Percentiles rank a stretch among this genome's conserved stretches.
Conservation (phyloP, 306 rosid species). For the Castanospermum australe region DNA sequence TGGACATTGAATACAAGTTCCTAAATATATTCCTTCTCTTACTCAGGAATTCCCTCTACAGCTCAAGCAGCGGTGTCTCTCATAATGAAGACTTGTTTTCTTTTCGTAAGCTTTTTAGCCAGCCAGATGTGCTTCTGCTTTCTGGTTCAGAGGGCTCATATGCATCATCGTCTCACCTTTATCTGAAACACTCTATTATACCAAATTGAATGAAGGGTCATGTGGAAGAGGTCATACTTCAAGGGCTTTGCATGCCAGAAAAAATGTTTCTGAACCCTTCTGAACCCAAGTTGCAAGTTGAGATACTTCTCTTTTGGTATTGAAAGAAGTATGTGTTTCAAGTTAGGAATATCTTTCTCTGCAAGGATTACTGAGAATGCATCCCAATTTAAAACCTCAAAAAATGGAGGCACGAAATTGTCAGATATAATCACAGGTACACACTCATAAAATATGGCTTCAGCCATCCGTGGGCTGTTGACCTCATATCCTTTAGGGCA, state of each 20-base stretch:
- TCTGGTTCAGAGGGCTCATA: background rate
- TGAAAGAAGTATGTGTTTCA: conserved; percentile 67
- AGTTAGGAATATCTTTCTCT: conserved; percentile 78
- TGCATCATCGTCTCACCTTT: conserved; percentile 43
- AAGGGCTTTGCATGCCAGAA: conserved; percentile 84
- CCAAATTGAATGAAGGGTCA: conserved; percentile 98
- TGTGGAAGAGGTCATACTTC: conserved; percentile 90
- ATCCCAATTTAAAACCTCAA: conserved; percentile 87
- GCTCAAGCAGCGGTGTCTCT: background rate
- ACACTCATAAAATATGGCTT: conserved; percentile 87
- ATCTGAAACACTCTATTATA: conserved; percentile 86
- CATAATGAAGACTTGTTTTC: background rate
- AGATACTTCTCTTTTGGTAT: conserved; percentile 74
- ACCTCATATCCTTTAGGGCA: conserved; percentile 98
- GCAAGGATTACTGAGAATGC: conserved; percentile 81
- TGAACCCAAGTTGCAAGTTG: conserved; percentile 73
- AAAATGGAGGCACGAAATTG: conserved; percentile 93
- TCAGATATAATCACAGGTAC: conserved; percentile 97
- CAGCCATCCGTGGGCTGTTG: conserved; percentile 88
- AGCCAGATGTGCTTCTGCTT: conserved; percentile 17
- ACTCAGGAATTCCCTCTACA: conserved; percentile 4
- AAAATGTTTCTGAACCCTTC: conserved; percentile 83
- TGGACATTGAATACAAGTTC: background rate
- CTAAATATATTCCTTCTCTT: background rate
- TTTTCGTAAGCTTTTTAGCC: background rate